Percentiles rank a stretch among this genome's conserved stretches.
Conservation (phyloP, 73 alveolate genomes). For the Uronychia binucleata region DNA sequence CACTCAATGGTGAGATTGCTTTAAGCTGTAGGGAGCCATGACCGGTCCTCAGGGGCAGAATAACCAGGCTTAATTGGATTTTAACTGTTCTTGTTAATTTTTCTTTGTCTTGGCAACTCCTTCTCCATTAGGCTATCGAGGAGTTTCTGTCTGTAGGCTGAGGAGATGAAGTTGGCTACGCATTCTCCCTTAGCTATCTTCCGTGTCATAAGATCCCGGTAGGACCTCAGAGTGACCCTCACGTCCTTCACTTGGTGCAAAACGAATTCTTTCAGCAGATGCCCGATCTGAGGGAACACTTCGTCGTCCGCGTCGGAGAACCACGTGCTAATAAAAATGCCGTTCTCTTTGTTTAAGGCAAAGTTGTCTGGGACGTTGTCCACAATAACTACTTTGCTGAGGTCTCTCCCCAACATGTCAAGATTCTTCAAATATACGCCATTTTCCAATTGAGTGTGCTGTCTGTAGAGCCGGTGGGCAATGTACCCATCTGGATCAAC, state of each 20-base stretch:
- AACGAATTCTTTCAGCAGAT: conserved; percentile 76
- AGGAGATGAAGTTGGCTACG: not conserved
- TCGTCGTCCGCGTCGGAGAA: conserved; percentile 54
- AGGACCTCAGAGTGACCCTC: conserved; percentile 78
- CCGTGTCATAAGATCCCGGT: conserved; percentile 77
- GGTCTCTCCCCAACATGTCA: conserved; percentile 51
- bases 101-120: not conserved
- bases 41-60: no score
- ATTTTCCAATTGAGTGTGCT: conserved; percentile 27
- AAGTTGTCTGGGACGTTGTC: conserved; percentile 43
- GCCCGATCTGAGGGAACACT: conserved; percentile 74
- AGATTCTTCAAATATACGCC: conserved; percentile 52
- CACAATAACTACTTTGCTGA: conserved; percentile 41
- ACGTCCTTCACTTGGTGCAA: conserved; percentile 77
- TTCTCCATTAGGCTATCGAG: not conserved
- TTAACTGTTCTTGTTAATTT: not conserved
- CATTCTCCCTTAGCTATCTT: conserved; percentile 66
- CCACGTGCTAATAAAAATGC: conserved; percentile 85
- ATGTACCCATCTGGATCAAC: conserved; percentile 21
- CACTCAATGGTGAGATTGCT: no score
- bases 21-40: no score
- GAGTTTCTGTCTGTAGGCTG: no score
- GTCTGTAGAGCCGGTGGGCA: conserved; percentile 41
- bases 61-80: no score
- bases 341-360: conserved; percentile 71